Conservation (phyloP, 148 eudicot species). For the Heliamphora exappendiculata region DNA sequence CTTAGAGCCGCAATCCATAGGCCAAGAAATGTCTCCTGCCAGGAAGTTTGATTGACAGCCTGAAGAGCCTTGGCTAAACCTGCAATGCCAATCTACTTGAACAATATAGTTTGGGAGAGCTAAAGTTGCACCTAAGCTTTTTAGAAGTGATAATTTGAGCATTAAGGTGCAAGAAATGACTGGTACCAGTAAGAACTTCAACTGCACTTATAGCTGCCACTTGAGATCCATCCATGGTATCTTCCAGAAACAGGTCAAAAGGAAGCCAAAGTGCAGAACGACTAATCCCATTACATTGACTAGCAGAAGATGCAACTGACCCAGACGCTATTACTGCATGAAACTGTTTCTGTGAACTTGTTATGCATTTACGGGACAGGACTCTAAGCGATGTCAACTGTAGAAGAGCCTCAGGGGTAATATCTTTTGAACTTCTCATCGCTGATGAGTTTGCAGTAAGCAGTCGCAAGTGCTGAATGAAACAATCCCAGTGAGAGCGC, state of each 20-base stretch:
- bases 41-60: conserved; percentile 67
- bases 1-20: conserved; percentile 84
- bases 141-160: neutral
- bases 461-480: conserved; percentile 47
- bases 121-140: neutral
- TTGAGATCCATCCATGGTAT: conserved; percentile 77
- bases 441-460: conserved; percentile 60
- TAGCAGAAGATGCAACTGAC: conserved; percentile 52
- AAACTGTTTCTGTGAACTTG: conserved; percentile 54
- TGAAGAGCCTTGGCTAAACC: conserved; percentile 72
- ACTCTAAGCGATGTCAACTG: conserved; percentile 50
- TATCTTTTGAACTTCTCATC: conserved; percentile 61
- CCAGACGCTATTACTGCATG: conserved; percentile 71
- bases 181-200: conserved; percentile 72
- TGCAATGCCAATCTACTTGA: conserved; percentile 20
- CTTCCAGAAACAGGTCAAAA: conserved; percentile 81
- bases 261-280: conserved; percentile 81
- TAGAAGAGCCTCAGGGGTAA: conserved; percentile 54
- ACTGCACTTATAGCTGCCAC: conserved; percentile 69
- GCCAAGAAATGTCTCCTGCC: conserved; percentile 86
- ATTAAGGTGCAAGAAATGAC: neutral
- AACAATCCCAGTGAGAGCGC: conserved; percentile 61
- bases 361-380: conserved; percentile 49
- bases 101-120: neutral
- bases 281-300: conserved; percentile 54